These are phyloP conservation scores for Fraxinus platypoda DNA, from an alignment of 305 asterid genomes.

Conservation along the genomic window DNA sequence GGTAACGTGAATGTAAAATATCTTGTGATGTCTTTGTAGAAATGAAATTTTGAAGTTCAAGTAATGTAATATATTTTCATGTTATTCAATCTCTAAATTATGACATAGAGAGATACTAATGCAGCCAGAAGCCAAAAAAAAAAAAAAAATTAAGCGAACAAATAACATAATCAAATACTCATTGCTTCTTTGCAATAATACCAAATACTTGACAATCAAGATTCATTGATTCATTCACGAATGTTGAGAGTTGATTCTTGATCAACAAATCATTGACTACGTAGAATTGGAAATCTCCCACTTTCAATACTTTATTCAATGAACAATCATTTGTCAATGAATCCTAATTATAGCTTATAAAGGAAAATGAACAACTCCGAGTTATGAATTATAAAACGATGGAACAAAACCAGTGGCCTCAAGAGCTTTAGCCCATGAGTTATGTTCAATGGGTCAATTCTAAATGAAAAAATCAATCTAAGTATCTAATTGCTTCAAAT, in stretches of 20 bases:
- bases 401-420: no score
- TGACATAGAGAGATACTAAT: not conserved
- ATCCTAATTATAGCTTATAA: not conserved
- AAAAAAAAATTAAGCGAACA: not conserved
- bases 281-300: not conserved
- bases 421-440: not conserved
- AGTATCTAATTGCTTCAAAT: not conserved
- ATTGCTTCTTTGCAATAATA: no score
- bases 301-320: not conserved
- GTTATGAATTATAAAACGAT: no score
- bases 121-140: not conserved
- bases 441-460: not conserved
- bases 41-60: not conserved
- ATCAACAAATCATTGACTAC: not conserved
- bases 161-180: no score
- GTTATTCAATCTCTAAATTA: not conserved
- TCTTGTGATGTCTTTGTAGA: not conserved
- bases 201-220: not conserved
- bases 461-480: no score
- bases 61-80: not conserved
- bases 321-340: not conserved
- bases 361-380: not conserved
- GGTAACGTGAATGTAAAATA: not conserved
- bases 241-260: not conserved
- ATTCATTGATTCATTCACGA: not conserved